phyloP scores from a whole-genome alignment of 2,329 filamentous ascomycete genomes.

The Nemania sp. region DNA sequence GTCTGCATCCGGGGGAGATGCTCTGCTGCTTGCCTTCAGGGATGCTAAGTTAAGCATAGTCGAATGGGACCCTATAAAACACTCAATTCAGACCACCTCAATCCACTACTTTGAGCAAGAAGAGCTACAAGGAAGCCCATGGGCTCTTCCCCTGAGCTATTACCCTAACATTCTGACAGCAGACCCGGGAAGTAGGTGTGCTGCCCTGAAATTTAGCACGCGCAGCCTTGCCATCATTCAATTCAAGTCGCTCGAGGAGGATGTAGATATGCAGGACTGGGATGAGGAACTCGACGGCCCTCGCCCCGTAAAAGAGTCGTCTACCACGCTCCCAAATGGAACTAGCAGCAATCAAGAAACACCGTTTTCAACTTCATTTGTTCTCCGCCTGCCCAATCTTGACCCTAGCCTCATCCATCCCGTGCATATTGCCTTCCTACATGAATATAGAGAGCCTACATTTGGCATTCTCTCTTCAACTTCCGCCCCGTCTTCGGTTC shows the following conservation, averaged over 20 bases:
- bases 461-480: constrained; percentile 93
- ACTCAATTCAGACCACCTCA: constrained; percentile 86
- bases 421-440: constrained; percentile 89
- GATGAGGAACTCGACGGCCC: constrained; percentile 83
- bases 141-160: constrained; percentile 79
- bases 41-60: constrained; percentile 94
- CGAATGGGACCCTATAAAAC: constrained; percentile 88
- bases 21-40: constrained; percentile 83
- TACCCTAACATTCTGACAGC: constrained; percentile 86
- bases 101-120: constrained; percentile 99
- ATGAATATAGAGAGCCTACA: constrained; percentile 97
- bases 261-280: constrained; percentile 92
- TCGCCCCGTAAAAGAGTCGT: constrained; percentile 63
- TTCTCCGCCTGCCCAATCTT: constrained; percentile 87
- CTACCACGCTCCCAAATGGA: constrained; percentile 58
- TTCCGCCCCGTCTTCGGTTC: constrained; percentile 76
- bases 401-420: constrained; percentile 90
- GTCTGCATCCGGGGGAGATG: constrained; percentile 84
- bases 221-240: constrained; percentile 93
- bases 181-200: constrained; percentile 92
- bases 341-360: constrained; percentile 69
- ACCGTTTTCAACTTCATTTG: constrained; percentile 91
- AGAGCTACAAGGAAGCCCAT: constrained; percentile 84
- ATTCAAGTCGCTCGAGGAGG: constrained; percentile 86
- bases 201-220: constrained; percentile 90